Evolutionary conservation across 352 stramenopile genomes (phyloP).

Genomic region (Achlya hypogyna): DNA sequence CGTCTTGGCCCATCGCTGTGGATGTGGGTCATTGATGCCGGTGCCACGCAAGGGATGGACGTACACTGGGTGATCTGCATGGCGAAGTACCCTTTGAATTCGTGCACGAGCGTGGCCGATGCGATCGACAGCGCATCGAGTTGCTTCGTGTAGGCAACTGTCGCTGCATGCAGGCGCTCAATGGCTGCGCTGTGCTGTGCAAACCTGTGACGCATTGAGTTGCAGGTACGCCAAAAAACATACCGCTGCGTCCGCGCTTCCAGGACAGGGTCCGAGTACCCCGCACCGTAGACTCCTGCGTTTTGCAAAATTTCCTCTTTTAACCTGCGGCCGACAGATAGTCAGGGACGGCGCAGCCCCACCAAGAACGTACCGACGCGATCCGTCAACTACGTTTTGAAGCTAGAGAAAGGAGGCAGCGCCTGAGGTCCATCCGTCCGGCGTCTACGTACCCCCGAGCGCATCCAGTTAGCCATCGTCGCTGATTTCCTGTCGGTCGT

Average conservation of each 20-base stretch:
- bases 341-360: background rate
- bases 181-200: slow-evolving; percentile 10
- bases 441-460: slow-evolving; percentile 13
- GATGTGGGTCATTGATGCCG: background rate
- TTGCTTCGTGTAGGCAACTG: slow-evolving; percentile 7
- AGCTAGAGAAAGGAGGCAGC: background rate
- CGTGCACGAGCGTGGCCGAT: background rate
- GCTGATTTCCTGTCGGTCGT: background rate
- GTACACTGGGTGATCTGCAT: slow-evolving; percentile 12
- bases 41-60: background rate
- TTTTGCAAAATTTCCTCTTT: slow-evolving; percentile 18
- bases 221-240: background rate
- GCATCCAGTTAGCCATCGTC: slow-evolving; percentile 16
- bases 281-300: slow-evolving; percentile 7
- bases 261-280: slow-evolving; percentile 11
- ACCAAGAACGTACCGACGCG: background rate
- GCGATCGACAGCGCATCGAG: slow-evolving; percentile 1
- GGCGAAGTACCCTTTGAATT: slow-evolving; percentile 14
- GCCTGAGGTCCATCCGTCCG: background rate
- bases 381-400: slow-evolving; percentile 10
- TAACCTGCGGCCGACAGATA: background rate
- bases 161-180: slow-evolving; percentile 7
- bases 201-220: background rate
- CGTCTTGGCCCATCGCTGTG: background rate
- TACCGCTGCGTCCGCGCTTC: slow-evolving; percentile 10